Conservation (phyloP, 371 early-diverging fungal species). For the Saksenaea oblongispora region DNA sequence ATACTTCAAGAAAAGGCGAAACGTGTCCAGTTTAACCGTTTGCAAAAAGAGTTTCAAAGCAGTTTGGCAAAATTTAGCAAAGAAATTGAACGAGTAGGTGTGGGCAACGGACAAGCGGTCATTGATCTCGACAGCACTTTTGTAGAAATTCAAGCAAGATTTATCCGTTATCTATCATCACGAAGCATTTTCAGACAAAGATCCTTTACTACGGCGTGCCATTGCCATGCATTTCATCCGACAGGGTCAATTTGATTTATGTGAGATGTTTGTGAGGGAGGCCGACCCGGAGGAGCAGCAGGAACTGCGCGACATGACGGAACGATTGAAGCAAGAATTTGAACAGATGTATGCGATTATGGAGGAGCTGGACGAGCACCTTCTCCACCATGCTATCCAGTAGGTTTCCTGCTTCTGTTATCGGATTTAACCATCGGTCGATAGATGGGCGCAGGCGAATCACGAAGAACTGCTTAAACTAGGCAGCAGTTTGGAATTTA, state of each 20-base stretch:
- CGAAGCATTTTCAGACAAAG: conserved; percentile 70
- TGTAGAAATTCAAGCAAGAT: conserved; percentile 65
- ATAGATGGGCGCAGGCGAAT: conserved; percentile 75
- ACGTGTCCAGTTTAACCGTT: conserved; percentile 42
- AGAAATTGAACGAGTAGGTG: conserved; percentile 71
- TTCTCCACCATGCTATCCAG: conserved; percentile 29
- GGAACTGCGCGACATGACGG: conserved; percentile 25
- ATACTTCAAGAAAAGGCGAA: conserved; percentile 23
- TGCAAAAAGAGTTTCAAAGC: conserved; percentile 70
- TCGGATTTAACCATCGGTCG: not conserved
- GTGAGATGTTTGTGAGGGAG: conserved; percentile 57
- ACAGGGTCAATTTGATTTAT: conserved; percentile 84
- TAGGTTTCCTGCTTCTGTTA: conserved; percentile 7
- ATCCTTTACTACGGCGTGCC: conserved; percentile 56
- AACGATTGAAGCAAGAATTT: conserved; percentile 37
- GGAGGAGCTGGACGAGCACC: conserved; percentile 29
- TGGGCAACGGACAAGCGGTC: not conserved
- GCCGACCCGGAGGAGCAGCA: conserved; percentile 39
- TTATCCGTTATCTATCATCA: conserved; percentile 60
- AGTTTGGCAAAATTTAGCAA: conserved; percentile 72
- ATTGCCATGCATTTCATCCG: conserved; percentile 82
- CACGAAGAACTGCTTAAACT: conserved; percentile 56
- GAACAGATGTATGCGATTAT: conserved; percentile 42
- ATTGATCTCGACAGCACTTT: not conserved
- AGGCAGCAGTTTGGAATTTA: conserved; percentile 81